A percentile compares a stretch with the other conserved stretches of the same genome.
These are phyloP conservation scores for Collariella sp. DNA, from an alignment of 495 filamentous ascomycete species.

Conservation along the genomic window DNA sequence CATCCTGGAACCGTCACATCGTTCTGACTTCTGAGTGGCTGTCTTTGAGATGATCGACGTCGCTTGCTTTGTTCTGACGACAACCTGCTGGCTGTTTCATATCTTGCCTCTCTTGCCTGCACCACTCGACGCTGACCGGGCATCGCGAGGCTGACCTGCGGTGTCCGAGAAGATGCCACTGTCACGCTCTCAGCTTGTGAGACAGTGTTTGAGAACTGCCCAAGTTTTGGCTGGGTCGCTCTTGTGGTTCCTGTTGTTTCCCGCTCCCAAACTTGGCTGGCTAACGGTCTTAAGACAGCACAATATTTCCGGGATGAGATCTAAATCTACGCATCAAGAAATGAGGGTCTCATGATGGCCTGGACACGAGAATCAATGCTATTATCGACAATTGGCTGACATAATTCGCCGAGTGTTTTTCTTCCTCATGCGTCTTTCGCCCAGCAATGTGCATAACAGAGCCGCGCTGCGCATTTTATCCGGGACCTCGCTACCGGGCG, in stretches of 20 bases:
- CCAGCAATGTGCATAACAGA: conserved; percentile 11
- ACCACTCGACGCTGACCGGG: neutral
- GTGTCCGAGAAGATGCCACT: neutral
- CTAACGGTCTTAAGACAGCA: too few species aligned
- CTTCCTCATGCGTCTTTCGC: neutral
- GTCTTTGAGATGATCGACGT: conserved; percentile 15
- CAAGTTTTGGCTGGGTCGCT: too few species aligned
- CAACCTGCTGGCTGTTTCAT: conserved; percentile 22
- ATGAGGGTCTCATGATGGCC: conserved; percentile 14
- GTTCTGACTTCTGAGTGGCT: conserved; percentile 16
- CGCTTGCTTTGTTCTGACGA: conserved; percentile 1
- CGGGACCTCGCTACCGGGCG: conserved; percentile 15
- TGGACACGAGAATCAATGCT: conserved; percentile 22
- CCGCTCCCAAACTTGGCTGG: too few species aligned
- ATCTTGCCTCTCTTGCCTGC: conserved; percentile 25
- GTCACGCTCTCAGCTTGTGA: too few species aligned
- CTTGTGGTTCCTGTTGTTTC: too few species aligned
- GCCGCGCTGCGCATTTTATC: conserved; percentile 13
- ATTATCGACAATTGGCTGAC: conserved; percentile 9
- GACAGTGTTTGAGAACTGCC: too few species aligned
- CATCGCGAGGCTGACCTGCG: neutral
- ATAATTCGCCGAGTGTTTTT: conserved; percentile 18
- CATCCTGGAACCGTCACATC: neutral
- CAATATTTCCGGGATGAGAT: too few species aligned
- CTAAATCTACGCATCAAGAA: too few species aligned